These are phyloP conservation scores for Trichosporon sp. DNA, from an alignment of 1,284 basidiomycete species.

Conservation along the genomic window DNA sequence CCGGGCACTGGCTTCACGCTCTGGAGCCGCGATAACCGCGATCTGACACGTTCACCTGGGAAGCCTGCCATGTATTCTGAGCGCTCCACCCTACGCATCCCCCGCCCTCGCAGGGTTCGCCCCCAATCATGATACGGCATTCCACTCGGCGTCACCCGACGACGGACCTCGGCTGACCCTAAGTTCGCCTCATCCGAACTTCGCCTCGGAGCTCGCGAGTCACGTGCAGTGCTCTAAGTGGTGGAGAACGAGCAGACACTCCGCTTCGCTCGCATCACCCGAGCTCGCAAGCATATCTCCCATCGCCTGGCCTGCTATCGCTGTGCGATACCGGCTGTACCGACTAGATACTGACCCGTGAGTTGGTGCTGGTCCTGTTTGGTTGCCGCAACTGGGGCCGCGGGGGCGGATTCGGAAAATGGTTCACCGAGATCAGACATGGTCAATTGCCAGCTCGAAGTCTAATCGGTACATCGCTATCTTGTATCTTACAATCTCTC, in stretches of 20 bases:
- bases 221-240: neutral
- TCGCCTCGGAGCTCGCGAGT: neutral
- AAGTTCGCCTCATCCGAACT: constrained; percentile 8
- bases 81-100: constrained; percentile 9
- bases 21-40: constrained; percentile 1
- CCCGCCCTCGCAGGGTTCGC: neutral
- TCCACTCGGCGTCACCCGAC: neutral
- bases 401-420: neutral
- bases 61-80: neutral
- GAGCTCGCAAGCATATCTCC: neutral
- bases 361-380: neutral
- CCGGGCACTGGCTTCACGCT: too few species aligned
- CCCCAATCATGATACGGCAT: neutral
- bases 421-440: neutral
- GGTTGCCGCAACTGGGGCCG: neutral
- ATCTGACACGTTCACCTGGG: neutral
- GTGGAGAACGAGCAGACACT: neutral
- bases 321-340: constrained; percentile 1
- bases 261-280: constrained; percentile 8
- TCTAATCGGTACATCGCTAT: neutral
- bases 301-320: neutral
- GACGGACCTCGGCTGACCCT: constrained; percentile 2
- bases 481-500: neutral
- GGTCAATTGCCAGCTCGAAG: neutral
- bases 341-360: neutral